These are phyloP conservation scores for Pseudogymnoascus sp. DNA, from an alignment of 2,329 filamentous ascomycete species.

Conservation along the genomic window DNA sequence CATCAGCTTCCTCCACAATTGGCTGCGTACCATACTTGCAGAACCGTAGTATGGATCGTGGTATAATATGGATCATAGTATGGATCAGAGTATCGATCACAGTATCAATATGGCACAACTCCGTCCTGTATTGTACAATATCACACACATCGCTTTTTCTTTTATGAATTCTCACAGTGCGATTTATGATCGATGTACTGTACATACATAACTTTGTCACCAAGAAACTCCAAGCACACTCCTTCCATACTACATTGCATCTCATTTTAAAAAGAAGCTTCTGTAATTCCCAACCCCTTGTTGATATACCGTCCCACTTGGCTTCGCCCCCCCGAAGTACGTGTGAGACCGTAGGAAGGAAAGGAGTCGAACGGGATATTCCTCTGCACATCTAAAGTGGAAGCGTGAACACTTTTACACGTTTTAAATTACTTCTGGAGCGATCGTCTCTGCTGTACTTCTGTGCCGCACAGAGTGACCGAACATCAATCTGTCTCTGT, in stretches of 20 bases:
- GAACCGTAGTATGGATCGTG: background rate
- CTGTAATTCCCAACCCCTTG: background rate
- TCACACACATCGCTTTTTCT: background rate
- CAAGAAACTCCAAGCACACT: background rate
- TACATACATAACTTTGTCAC: background rate
- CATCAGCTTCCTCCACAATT: background rate
- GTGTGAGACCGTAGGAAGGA: background rate
- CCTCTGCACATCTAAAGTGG: background rate
- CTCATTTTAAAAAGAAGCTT: conserved; percentile 8
- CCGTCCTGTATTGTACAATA: background rate
- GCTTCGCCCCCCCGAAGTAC: background rate
- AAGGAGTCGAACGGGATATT: background rate
- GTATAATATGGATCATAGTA: background rate
- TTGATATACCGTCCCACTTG: conserved; percentile 1
- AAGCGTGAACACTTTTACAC: conserved; percentile 1
- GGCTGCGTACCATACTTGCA: background rate
- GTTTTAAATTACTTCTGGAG: conserved; percentile 2
- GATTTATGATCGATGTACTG: background rate
- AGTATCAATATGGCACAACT: background rate
- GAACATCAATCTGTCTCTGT: background rate
- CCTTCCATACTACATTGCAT: background rate
- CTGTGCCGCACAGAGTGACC: background rate
- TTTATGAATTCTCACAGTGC: background rate
- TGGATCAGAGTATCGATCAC: too few relatives aligned
- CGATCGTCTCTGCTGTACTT: conserved; percentile 2